Base-by-base conservation (phyloP, 2,329 filamentous ascomycete genomes). In the Colletotrichum eremochloae region DNA sequence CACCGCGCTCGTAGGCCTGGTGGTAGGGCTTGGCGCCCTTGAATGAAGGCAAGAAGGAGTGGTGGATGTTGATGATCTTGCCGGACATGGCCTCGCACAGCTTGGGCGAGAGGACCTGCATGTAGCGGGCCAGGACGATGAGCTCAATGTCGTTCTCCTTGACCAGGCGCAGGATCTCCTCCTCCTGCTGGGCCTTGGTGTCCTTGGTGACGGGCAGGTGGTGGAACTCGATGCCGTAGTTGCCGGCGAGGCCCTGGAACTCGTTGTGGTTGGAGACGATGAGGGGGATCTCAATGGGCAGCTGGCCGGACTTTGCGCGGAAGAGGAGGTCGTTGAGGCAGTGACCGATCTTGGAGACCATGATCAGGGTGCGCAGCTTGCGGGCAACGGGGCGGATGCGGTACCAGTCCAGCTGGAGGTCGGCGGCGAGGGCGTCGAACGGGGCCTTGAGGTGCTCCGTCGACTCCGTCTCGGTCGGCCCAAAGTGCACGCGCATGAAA, bases 61-160 rank as follows among this genome's bases (percentile, higher is more conserved):
- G 94, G 84, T 96, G 94, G 82, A 96, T 96, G 84, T 96, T 96
- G 91, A 96, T 96, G 84, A 96, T 96, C 80, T 90, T 91, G 71
- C 94, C 94, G 63, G 90, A 92, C 93, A 96, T 95, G 77, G 90
- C 93, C 70, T 87, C 84, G 84, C 94, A 96, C 52, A 96, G 85
- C 11, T 83, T 88, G 0, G 93, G 93, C 31, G 91, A 93, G 14
- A 96, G 87, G 42, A 96, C 93, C 84, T 96, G 94, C 94, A 96
- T 96, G 84, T 96, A 96, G 72, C 94, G 90, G 8, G 94, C 94
- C 58, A 96, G 85, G 1, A 96, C 93, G 65, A 96, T 88, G 65
- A 96, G 88, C 79, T 96, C 94, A 78, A 96, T 89, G 75, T 88
- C 83, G 81, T 95, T 85, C 82, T 92, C 82, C 75, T 84, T 83